These are phyloP conservation scores for Chrysoporthe puriensis DNA, from an alignment of 2,329 filamentous ascomycete species.

Conservation along the genomic window DNA sequence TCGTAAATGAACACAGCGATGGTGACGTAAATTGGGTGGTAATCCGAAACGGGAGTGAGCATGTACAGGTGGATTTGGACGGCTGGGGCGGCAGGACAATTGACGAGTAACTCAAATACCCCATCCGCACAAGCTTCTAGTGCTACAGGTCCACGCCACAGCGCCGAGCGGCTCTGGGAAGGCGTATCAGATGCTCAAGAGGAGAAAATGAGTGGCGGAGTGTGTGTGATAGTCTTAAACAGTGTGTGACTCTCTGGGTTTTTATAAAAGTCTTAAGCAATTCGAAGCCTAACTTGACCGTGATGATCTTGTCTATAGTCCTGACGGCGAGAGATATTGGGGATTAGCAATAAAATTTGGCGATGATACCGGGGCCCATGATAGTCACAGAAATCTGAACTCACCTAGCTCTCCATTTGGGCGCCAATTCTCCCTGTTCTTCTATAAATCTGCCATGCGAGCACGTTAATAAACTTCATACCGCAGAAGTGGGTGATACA, in stretches of 20 bases:
- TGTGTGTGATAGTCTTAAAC: neutral
- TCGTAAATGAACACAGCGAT: slow-evolving; percentile 61
- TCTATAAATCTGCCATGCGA: too few species aligned
- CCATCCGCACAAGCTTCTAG: neutral
- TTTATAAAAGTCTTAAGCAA: too few species aligned
- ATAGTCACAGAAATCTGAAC: too few species aligned
- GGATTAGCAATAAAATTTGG: too few species aligned
- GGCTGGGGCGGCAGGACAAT: slow-evolving; percentile 58
- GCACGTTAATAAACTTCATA: too few species aligned
- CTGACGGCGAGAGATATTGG: too few species aligned
- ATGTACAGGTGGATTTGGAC: slow-evolving; percentile 64
- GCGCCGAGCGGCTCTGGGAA: neutral
- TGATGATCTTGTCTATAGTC: too few species aligned
- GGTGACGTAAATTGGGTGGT: slow-evolving; percentile 67
- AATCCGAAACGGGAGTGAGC: slow-evolving; percentile 62
- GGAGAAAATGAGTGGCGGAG: neutral
- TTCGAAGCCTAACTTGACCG: too few species aligned
- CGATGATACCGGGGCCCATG: too few species aligned
- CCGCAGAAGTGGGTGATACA: too few species aligned
- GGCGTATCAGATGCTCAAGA: neutral
- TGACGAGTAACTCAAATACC: neutral
- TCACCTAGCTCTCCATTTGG: too few species aligned
- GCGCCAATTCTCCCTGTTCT: too few species aligned
- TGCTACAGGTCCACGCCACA: neutral
- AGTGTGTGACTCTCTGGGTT: neutral